Conservation (phyloP, 441 rosid genomes). For the Dalechampia spathulata region DNA sequence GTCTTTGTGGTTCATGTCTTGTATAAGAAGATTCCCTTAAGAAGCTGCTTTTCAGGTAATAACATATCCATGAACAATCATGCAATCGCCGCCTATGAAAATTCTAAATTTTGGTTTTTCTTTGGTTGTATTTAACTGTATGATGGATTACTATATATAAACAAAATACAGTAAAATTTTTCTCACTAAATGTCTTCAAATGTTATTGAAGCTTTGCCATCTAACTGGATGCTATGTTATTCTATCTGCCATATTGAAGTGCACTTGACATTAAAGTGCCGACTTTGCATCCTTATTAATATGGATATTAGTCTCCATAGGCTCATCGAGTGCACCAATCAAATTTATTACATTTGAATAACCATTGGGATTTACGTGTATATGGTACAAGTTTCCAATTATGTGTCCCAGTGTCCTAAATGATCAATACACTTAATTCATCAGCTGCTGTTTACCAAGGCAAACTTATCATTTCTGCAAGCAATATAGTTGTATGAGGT, state of each 20-base stretch:
- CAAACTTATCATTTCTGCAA: no score
- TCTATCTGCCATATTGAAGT: constrained; percentile 2
- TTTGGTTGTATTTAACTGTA: background rate
- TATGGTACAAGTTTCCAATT: no score
- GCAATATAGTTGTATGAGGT: no score
- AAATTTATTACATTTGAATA: no score
- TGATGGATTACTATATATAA: background rate
- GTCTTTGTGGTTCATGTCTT: background rate
- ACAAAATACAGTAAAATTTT: background rate
- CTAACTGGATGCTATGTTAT: background rate
- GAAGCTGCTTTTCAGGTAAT: constrained; percentile 10
- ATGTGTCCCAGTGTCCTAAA: background rate
- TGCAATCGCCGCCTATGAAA: background rate
- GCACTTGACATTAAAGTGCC: constrained; percentile 6
- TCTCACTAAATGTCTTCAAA: background rate
- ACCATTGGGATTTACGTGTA: no score
- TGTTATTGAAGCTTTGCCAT: constrained; percentile 16
- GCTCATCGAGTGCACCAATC: no score
- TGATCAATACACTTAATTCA: background rate
- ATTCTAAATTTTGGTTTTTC: background rate
- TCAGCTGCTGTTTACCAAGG: background rate
- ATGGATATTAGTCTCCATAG: background rate
- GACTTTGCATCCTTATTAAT: background rate
- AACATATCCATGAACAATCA: background rate
- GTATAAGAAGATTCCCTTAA: background rate